Evolutionary conservation across 1,139 yeast species (phyloP).

Genomic region (Hyphopichia burtonii): DNA sequence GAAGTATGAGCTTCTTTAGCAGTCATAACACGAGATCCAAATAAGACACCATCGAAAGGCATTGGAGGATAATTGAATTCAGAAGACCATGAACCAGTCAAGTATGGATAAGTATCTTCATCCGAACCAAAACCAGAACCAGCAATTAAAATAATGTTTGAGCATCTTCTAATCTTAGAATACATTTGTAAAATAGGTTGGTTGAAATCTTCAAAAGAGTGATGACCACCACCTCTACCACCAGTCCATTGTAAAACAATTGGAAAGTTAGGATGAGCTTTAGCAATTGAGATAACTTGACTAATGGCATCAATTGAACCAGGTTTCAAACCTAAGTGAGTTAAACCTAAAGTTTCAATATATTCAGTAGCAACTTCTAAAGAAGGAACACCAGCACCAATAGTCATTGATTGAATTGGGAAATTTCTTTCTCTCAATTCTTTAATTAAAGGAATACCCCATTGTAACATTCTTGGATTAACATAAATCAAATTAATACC

Average conservation of each 20-base stretch:
- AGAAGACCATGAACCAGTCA: constrained; percentile 94
- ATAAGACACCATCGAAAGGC: constrained; percentile 98
- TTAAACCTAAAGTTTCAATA: constrained; percentile 86
- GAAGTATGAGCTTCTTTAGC: constrained; percentile 96
- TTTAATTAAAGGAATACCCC: constrained; percentile 97
- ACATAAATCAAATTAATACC: constrained; percentile 92
- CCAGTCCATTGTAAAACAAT: constrained; percentile 99
- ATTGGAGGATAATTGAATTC: constrained; percentile 88
- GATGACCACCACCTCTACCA: constrained; percentile 99
- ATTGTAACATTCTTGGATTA: constrained; percentile 95
- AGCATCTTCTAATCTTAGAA: constrained; percentile 86
- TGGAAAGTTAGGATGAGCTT: constrained; percentile 94
- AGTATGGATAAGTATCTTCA: constrained; percentile 94
- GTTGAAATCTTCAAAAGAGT: constrained; percentile 98
- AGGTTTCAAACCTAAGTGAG: constrained; percentile 95
- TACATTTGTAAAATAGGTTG: constrained; percentile 96
- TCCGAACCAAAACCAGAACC: constrained; percentile 98
- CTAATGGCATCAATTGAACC: constrained; percentile 93
- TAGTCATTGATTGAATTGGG: constrained; percentile 93
- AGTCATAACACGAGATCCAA: constrained; percentile 96
- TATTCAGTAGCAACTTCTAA: constrained; percentile 96
- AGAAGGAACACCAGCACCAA: constrained; percentile 99
- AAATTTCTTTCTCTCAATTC: constrained; percentile 86
- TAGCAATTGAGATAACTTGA: constrained; percentile 86
- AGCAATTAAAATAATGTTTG: constrained; percentile 86